These are phyloP conservation scores for Penicillium griseofulvum DNA, from an alignment of 2,329 filamentous ascomycete species.

Conservation along the genomic window DNA sequence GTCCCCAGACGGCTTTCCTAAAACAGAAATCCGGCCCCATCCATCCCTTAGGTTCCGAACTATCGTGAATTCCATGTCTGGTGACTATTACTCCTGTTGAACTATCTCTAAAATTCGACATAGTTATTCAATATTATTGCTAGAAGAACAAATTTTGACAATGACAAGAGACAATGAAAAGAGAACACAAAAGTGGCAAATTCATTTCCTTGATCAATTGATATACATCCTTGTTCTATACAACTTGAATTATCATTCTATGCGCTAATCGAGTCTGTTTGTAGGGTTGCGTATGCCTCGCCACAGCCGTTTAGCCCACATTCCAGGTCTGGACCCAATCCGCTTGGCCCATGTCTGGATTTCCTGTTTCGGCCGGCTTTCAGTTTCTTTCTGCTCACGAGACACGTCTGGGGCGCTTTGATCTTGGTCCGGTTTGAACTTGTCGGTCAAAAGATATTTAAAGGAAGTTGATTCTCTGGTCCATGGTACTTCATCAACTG, in stretches of 20 bases:
- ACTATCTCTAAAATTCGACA: background rate
- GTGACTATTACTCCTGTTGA: background rate
- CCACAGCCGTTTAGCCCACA: slow-evolving; percentile 5
- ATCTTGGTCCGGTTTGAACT: background rate
- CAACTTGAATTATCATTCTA: background rate
- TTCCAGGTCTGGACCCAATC: slow-evolving; percentile 2
- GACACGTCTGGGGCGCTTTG: background rate
- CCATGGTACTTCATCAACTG: background rate
- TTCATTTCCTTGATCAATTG: background rate
- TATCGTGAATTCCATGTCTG: slow-evolving; percentile 4
- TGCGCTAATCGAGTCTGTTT: background rate
- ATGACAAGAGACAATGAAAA: background rate
- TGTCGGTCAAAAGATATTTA: slow-evolving; percentile 4
- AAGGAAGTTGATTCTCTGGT: background rate
- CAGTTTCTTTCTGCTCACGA: slow-evolving; percentile 8
- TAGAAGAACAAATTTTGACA: background rate
- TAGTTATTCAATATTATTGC: background rate
- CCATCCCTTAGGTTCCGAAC: background rate
- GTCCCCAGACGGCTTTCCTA: slow-evolving; percentile 7
- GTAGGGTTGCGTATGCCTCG: background rate
- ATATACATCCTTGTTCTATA: background rate
- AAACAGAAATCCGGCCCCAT: slow-evolving; percentile 9
- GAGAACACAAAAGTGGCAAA: background rate
- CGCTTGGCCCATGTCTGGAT: slow-evolving; percentile 4
- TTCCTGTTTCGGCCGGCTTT: slow-evolving; percentile 1